Conservation (phyloP, 805 yeast genomes). For the Yamadazyma paraphyllophila region DNA sequence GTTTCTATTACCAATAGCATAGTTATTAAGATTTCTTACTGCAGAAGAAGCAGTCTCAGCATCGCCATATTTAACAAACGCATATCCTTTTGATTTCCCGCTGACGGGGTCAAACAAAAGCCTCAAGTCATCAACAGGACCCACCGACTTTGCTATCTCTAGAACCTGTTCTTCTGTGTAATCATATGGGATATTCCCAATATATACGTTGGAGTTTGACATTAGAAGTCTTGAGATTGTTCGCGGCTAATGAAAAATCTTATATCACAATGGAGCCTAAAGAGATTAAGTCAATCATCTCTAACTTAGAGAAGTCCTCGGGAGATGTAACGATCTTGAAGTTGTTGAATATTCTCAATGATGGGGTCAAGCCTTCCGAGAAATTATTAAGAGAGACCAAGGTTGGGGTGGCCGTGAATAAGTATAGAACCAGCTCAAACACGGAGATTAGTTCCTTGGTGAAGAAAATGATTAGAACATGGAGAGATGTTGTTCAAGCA, state of each 20-base stretch:
- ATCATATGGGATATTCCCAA: slow-evolving; percentile 89
- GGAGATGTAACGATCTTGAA: slow-evolving; percentile 63
- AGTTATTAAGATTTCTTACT: slow-evolving; percentile 80
- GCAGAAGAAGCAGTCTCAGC: slow-evolving; percentile 87
- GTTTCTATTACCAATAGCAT: slow-evolving; percentile 58
- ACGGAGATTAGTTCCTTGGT: slow-evolving; percentile 69
- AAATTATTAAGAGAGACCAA: slow-evolving; percentile 85
- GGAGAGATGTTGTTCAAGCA: slow-evolving; percentile 86
- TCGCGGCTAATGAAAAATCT: slow-evolving; percentile 1
- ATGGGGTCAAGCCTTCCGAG: slow-evolving; percentile 81
- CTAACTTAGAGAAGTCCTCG: slow-evolving; percentile 68
- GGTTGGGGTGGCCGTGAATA: slow-evolving; percentile 96
- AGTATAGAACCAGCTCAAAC: slow-evolving; percentile 67
- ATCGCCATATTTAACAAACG: slow-evolving; percentile 81
- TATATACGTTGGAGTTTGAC: slow-evolving; percentile 46
- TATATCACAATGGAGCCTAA: slow-evolving; percentile 54
- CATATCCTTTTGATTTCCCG: slow-evolving; percentile 88
- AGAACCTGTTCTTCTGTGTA: slow-evolving; percentile 91
- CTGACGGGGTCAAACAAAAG: slow-evolving; percentile 84
- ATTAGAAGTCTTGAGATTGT: not conserved
- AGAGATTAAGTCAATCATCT: slow-evolving; percentile 68
- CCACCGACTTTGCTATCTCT: slow-evolving; percentile 82
- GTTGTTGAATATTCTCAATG: slow-evolving; percentile 62
- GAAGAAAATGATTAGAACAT: slow-evolving; percentile 74
- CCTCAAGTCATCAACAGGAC: slow-evolving; percentile 76